phyloP scores from a whole-genome alignment of 352 stramenopile genomes.

The Saprolegnia parasitica region DNA sequence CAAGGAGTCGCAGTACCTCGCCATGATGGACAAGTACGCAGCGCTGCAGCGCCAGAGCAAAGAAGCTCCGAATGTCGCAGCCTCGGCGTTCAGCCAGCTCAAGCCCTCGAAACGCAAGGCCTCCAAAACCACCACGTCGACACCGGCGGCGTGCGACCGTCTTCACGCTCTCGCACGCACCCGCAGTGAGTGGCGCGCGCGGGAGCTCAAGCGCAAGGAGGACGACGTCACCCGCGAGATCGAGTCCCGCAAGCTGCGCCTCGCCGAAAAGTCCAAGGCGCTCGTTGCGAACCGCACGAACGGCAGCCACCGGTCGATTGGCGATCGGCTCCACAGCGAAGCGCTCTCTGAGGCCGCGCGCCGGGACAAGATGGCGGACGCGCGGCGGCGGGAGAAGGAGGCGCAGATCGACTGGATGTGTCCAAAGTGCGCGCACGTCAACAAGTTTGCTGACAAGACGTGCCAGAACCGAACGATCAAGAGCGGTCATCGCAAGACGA shows the following conservation, averaged over 20 bases:
- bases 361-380: conserved; percentile 46
- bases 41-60: conserved; percentile 19
- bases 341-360: conserved; percentile 61
- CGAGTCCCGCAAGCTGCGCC: conserved; percentile 42
- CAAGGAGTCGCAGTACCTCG: conserved; percentile 63
- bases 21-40: conserved; percentile 68
- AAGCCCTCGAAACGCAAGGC: conserved; percentile 22
- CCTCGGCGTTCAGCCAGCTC: conserved; percentile 29
- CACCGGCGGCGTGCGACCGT: conserved; percentile 47
- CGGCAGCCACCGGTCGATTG: conserved; percentile 56
- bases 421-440: conserved; percentile 64
- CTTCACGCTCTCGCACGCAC: conserved; percentile 65
- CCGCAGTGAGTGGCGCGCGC: conserved; percentile 68
- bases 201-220: conserved; percentile 61
- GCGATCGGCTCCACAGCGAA: conserved; percentile 69
- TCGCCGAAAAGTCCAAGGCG: conserved; percentile 57
- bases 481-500: no score
- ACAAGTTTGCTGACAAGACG: conserved; percentile 46
- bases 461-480: conserved; percentile 52
- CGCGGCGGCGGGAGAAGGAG: conserved; percentile 37
- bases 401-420: conserved; percentile 72
- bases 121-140: conserved; percentile 12
- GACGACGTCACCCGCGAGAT: conserved; percentile 45
- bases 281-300: conserved; percentile 50
- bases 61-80: neutral